Evolutionary conservation across 129 eudicot species (phyloP).

Genomic region (Pseudognaphalium luteoalbum): DNA sequence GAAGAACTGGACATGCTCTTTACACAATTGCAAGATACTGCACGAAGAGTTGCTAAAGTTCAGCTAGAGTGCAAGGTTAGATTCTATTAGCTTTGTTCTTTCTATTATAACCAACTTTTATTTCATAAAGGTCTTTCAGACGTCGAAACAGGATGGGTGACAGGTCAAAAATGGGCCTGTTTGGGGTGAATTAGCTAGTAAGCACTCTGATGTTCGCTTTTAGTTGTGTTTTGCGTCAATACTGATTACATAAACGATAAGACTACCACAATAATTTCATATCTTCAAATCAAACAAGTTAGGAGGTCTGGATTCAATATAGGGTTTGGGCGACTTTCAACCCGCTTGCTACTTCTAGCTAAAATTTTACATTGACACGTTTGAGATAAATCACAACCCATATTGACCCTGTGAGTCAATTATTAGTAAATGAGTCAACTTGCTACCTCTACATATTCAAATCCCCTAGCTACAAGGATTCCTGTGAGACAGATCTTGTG

Average conservation of each 20-base stretch:
- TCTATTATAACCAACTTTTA: not conserved
- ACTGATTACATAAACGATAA: not conserved
- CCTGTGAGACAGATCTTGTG: not conserved
- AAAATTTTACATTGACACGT: not conserved
- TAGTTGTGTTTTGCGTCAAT: not conserved
- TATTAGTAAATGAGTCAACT: not conserved
- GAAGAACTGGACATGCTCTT: constrained; percentile 88
- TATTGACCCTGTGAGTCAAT: not conserved
- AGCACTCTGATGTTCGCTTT: not conserved
- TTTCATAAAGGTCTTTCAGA: not conserved
- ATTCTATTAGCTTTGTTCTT: not conserved
- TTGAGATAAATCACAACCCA: not conserved
- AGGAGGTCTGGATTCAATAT: not conserved
- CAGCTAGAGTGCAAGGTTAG: constrained; percentile 95
- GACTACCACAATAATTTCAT: not conserved
- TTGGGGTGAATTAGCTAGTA: not conserved
- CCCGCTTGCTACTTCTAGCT: not conserved
- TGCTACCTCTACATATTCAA: not conserved
- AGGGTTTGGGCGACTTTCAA: not conserved
- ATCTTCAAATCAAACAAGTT: not conserved
- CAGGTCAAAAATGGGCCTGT: not conserved
- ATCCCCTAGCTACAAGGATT: not conserved
- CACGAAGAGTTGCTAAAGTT: constrained; percentile 83
- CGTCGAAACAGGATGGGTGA: not conserved
- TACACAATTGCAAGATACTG: constrained; percentile 82